phyloP scores from a whole-genome alignment of 768 basidiomycete genomes.

The button mushroom (Agaricus bisporus) region DNA sequence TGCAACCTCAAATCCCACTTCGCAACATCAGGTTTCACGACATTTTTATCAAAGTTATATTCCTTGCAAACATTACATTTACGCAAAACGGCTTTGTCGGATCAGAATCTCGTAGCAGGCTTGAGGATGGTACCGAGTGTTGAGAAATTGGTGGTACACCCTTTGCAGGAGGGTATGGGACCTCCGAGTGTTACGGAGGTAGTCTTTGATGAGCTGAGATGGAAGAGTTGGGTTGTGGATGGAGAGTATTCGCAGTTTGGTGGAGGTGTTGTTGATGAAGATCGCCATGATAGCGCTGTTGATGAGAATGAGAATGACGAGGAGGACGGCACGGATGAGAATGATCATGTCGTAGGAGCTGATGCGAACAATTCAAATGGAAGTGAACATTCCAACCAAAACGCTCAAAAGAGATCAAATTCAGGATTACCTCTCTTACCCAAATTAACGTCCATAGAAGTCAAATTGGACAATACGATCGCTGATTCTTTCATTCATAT shows the following conservation, averaged over 20 bases:
- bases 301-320: background rate
- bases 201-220: conserved; percentile 29
- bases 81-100: conserved; percentile 29
- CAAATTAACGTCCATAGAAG: conserved; percentile 28
- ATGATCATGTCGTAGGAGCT: background rate
- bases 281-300: background rate
- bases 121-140: conserved; percentile 27
- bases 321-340: too few species aligned
- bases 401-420: conserved; percentile 15
- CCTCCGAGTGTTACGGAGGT: conserved; percentile 27
- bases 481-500: conserved; percentile 29
- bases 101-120: conserved; percentile 27
- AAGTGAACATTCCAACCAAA: conserved; percentile 11
- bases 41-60: conserved; percentile 27
- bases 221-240: conserved; percentile 17
- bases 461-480: conserved; percentile 28
- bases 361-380: background rate
- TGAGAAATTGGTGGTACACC: conserved; percentile 28
- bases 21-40: conserved; percentile 21
- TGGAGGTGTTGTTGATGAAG: conserved; percentile 7
- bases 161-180: conserved; percentile 10
- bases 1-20: conserved; percentile 32
- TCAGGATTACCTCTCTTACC: conserved; percentile 19
- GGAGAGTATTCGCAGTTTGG: conserved; percentile 11
- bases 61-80: conserved; percentile 30